Evolutionary conservation across 257 asterid genomes (phyloP).

Genomic region (Nicotiana otophora): DNA sequence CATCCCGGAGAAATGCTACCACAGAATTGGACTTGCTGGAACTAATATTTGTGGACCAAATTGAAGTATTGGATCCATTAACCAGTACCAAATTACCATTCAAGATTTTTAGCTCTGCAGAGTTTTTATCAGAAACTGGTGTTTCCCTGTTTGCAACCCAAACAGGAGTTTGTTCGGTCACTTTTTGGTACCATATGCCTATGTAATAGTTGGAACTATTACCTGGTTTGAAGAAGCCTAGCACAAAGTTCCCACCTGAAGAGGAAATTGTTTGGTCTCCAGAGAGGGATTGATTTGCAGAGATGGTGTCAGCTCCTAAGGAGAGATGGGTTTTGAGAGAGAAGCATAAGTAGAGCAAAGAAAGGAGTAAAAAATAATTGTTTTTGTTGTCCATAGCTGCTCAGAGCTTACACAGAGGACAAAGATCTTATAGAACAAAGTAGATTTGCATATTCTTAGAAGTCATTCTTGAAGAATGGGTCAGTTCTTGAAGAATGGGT

Average conservation of each 20-base stretch:
- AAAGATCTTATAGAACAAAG: not conserved
- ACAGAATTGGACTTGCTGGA: conserved; percentile 23
- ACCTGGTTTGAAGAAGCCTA: conserved; percentile 40
- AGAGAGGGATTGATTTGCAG: conserved; percentile 29
- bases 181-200: conserved; percentile 37
- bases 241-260: conserved; percentile 25
- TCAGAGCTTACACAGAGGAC: not conserved
- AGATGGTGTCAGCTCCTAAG: conserved; percentile 34
- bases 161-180: conserved; percentile 19
- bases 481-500: not conserved
- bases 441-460: not conserved
- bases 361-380: not conserved
- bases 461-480: not conserved
- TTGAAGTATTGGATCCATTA: conserved; percentile 23
- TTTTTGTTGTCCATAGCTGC: conserved; percentile 19
- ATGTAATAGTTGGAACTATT: conserved; percentile 24
- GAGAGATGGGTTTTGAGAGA: conserved; percentile 9
- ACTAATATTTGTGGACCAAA: conserved; percentile 55
- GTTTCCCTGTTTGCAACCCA: conserved; percentile 44
- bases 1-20: conserved; percentile 50
- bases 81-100: conserved; percentile 30
- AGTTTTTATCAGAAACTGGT: conserved; percentile 23
- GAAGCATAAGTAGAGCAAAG: conserved; percentile 12
- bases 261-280: conserved; percentile 35
- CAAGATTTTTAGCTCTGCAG: conserved; percentile 24